Percentiles rank a stretch among this genome's conserved stretches.
These are phyloP conservation scores for Populus hybrid DNA, from an alignment of 441 rosid species.

Conservation along the genomic window DNA sequence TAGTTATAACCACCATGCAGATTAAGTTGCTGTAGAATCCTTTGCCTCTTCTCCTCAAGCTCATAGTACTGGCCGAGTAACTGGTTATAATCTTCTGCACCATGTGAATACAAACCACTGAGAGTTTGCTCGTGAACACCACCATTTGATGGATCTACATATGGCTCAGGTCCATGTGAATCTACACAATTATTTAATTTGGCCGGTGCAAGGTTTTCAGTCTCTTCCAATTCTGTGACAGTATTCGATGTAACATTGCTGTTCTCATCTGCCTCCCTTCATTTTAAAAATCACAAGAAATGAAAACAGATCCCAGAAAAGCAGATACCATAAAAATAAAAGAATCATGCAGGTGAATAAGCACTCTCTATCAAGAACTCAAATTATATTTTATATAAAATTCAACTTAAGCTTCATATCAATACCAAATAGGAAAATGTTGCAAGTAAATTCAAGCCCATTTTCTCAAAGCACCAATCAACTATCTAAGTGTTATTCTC, in stretches of 20 bases:
- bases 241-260: conserved; percentile 7
- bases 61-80: conserved; percentile 53
- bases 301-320: neutral
- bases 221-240: conserved; percentile 17
- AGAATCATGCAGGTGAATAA: neutral
- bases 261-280: conserved; percentile 28
- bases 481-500: neutral
- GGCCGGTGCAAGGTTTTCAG: conserved; percentile 16
- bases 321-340: neutral
- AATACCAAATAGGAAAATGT: neutral
- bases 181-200: conserved; percentile 18
- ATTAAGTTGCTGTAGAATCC: conserved; percentile 43
- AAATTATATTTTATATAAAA: no score
- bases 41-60: conserved; percentile 57
- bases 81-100: conserved; percentile 39
- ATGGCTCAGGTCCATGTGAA: conserved; percentile 17
- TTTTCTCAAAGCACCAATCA: neutral
- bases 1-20: conserved; percentile 37
- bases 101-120: conserved; percentile 23
- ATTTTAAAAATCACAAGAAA: conserved; percentile 7
- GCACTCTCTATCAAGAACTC: neutral
- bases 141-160: conserved; percentile 25
- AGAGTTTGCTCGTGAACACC: conserved; percentile 11
- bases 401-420: neutral
- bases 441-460: neutral